Conservation (phyloP, 345 rosid genomes). For the Litchi chinensis region DNA sequence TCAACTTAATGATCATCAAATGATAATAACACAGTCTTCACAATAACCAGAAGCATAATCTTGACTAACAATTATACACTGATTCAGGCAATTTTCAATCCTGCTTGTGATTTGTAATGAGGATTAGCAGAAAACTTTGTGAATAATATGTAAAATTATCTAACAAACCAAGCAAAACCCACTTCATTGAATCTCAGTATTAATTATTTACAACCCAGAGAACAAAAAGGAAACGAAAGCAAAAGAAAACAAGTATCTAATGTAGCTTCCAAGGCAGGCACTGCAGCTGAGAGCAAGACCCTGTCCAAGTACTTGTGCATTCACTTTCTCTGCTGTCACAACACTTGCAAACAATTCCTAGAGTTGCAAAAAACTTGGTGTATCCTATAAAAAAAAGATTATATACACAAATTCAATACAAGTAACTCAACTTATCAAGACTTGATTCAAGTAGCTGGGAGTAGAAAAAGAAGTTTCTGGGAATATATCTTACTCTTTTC, state of each 20-base stretch:
- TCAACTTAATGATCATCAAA: neutral
- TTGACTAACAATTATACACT: too few relatives aligned
- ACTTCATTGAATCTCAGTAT: neutral
- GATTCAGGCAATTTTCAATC: too few relatives aligned
- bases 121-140: neutral
- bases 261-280: constrained; percentile 58
- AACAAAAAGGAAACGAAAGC: neutral
- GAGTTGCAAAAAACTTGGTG: constrained; percentile 41
- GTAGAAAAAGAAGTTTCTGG: neutral
- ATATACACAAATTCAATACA: neutral
- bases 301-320: constrained; percentile 48
- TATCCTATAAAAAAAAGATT: constrained; percentile 25
- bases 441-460: neutral
- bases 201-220: neutral
- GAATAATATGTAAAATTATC: too few relatives aligned
- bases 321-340: constrained; percentile 47
- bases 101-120: neutral
- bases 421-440: neutral
- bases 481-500: constrained; percentile 30
- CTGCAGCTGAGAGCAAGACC: constrained; percentile 51
- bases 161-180: neutral
- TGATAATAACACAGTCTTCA: neutral
- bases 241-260: constrained; percentile 7
- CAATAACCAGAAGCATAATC: neutral
- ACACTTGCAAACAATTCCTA: constrained; percentile 68